Evolutionary conservation across 495 filamentous ascomycete species (phyloP), one percentile per base, ranked within the genome.

Genomic region (Talaromyces trachyspermus): DNA sequence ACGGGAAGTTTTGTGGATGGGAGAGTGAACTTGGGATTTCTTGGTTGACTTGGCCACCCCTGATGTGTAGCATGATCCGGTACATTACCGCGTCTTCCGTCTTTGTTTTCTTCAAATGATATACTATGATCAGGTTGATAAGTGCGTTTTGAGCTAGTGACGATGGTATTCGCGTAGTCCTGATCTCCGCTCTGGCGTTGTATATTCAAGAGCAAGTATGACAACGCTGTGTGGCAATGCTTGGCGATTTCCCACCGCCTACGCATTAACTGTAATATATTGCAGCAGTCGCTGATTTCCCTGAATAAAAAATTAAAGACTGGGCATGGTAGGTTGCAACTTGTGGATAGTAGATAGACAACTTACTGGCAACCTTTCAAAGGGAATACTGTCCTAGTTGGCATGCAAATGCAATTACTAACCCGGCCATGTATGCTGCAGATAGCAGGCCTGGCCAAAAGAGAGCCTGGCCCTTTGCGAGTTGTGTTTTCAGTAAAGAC

Each of bases 381-480:
- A 11, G 29, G 6, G 60, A 63, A 40, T 70, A 68, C 45, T 70
- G 66, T 2, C 57, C 57, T 7, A 70, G 41, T 35, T 68, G 66
- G 32, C 66, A 70, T 20, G 66, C 65, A 46, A 68, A 68, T 10
- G 66, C 66, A 37, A 70, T 51, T 0, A 70, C 59, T 4, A 70
- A 48, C 9, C 65, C 66, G 0, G 65, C 61, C 66, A 70, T 70
- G 56, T 64, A 70, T 0, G 66, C 65, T 1, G 66, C 66, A 2
- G 63, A 66, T 1, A 70, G 40, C 22, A 68, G 65, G 0, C 65
- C 65, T 0, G 66, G 66, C 66, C 66, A 68, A 49, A 70, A 70
- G 1, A 70, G 39, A n/a, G 61, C 51, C 38, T 70, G 63, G 2
- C 40, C 43, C 17, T 52, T 50, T 27, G 58, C 50, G n/a, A 56